Evolutionary conservation across 2,329 filamentous ascomycete species (phyloP).

Genomic region (Teratosphaeria zuluensis): DNA sequence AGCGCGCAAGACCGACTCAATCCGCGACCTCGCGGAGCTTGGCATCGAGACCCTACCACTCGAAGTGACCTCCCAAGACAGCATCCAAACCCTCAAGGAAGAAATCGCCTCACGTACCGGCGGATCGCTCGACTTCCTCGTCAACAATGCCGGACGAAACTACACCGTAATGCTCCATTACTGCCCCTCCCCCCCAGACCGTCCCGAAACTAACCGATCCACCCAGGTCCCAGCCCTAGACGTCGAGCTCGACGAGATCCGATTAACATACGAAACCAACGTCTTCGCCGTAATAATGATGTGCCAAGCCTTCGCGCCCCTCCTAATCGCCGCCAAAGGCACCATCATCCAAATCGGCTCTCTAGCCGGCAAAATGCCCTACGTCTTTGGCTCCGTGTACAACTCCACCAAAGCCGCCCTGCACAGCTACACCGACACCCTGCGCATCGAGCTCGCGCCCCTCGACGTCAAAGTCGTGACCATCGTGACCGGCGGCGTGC

Average conservation of each 20-base stretch:
- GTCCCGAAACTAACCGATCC: too few relatives aligned
- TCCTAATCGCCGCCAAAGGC: slow-evolving; percentile 37
- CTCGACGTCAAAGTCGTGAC: slow-evolving; percentile 39
- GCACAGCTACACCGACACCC: slow-evolving; percentile 48
- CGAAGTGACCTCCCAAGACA: slow-evolving; percentile 43
- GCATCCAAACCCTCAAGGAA: slow-evolving; percentile 37
- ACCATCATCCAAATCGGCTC: slow-evolving; percentile 38
- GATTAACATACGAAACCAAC: slow-evolving; percentile 43
- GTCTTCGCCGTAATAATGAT: slow-evolving; percentile 49
- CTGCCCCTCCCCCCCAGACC: too few relatives aligned
- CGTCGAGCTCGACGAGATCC: slow-evolving; percentile 39
- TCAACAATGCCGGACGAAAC: slow-evolving; percentile 45
- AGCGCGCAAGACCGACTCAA: slow-evolving; percentile 41
- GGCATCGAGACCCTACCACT: slow-evolving; percentile 47
- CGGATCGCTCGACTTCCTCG: slow-evolving; percentile 35
- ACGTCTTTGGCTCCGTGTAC: slow-evolving; percentile 39
- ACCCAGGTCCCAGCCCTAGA: slow-evolving; percentile 39
- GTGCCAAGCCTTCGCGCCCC: slow-evolving; percentile 46
- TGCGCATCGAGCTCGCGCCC: slow-evolving; percentile 48
- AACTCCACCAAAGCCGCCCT: slow-evolving; percentile 52
- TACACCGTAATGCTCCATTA: slow-evolving; percentile 32
- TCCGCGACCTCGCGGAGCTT: slow-evolving; percentile 39
- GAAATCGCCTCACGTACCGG: slow-evolving; percentile 35
- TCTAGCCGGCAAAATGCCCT: slow-evolving; percentile 30
- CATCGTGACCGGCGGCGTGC: slow-evolving; percentile 50